Conservation (phyloP, 345 rosid genomes). For the Combretum micranthum region DNA sequence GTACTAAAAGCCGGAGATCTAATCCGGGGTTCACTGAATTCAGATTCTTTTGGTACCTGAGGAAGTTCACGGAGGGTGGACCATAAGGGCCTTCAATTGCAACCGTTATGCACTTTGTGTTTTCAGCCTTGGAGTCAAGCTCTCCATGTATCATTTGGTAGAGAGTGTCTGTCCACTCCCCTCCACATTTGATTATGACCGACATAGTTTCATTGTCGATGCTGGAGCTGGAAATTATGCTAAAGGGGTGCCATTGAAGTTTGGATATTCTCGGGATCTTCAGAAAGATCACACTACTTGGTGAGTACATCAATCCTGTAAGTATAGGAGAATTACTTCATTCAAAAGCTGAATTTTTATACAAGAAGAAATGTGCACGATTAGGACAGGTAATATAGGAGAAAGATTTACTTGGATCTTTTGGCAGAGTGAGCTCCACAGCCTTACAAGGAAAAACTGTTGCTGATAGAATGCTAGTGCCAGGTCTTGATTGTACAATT, state of each 20-base stretch:
- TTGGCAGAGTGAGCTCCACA: constrained; percentile 60
- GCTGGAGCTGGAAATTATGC: constrained; percentile 61
- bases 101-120: constrained; percentile 30
- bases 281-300: constrained; percentile 56
- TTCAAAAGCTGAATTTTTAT: too few species aligned
- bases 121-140: constrained; percentile 20
- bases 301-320: constrained; percentile 60
- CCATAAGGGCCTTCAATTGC: constrained; percentile 89
- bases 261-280: constrained; percentile 59
- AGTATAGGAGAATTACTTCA: constrained; percentile 1
- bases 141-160: constrained; percentile 38
- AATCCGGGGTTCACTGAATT: too few species aligned
- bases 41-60: constrained; percentile 31
- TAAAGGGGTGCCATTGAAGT: constrained; percentile 84
- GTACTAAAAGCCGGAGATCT: too few species aligned
- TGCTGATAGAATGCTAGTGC: constrained; percentile 46
- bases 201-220: constrained; percentile 45
- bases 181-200: constrained; percentile 53
- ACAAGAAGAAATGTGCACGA: background rate
- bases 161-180: constrained; percentile 59
- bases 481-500: constrained; percentile 57
- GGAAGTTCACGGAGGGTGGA: constrained; percentile 51
- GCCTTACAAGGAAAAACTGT: constrained; percentile 47
- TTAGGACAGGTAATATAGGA: background rate
- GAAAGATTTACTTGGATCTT: constrained; percentile 45